These are phyloP conservation scores for Diplotaxis tenuifolia DNA, from an alignment of 345 rosid species.

Conservation along the genomic window DNA sequence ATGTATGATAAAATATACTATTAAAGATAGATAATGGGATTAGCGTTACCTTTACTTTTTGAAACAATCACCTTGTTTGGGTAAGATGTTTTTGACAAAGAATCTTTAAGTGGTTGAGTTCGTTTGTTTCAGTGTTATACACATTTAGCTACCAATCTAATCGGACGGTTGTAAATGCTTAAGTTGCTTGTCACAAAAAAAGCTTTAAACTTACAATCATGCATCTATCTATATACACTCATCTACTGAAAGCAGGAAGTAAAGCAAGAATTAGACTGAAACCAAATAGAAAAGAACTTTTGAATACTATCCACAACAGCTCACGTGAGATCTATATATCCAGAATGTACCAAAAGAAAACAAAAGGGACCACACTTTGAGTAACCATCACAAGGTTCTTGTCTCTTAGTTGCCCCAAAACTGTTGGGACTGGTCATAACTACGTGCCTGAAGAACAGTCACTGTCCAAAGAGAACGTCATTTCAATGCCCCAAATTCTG, in stretches of 20 bases:
- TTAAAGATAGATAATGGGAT: neutral
- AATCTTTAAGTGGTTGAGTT: constrained; percentile 24
- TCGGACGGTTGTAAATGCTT: neutral
- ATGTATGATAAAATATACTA: neutral
- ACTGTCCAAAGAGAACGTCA: constrained; percentile 26
- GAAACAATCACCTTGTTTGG: constrained; percentile 12
- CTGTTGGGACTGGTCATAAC: constrained; percentile 25
- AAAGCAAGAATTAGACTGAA: neutral
- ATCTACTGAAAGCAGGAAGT: constrained; percentile 17
- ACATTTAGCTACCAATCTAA: constrained; percentile 3
- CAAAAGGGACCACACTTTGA: constrained; percentile 24
- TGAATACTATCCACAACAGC: constrained; percentile 27
- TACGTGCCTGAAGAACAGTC: constrained; percentile 23
- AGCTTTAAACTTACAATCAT: neutral
- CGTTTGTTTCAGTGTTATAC: neutral
- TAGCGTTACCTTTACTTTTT: constrained; percentile 11
- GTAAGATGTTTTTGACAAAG: constrained; percentile 25
- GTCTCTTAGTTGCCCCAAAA: constrained; percentile 24
- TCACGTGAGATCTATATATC: constrained; percentile 35
- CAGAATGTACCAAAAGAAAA: constrained; percentile 17
- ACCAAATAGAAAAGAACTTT: neutral
- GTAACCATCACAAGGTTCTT: constrained; percentile 27
- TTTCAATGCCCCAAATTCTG: constrained; percentile 16
- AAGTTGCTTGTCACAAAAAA: neutral
- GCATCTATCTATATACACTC: neutral